These are phyloP conservation scores for Solanum boliviense DNA, from an alignment of 257 asterid genomes.

Conservation along the genomic window DNA sequence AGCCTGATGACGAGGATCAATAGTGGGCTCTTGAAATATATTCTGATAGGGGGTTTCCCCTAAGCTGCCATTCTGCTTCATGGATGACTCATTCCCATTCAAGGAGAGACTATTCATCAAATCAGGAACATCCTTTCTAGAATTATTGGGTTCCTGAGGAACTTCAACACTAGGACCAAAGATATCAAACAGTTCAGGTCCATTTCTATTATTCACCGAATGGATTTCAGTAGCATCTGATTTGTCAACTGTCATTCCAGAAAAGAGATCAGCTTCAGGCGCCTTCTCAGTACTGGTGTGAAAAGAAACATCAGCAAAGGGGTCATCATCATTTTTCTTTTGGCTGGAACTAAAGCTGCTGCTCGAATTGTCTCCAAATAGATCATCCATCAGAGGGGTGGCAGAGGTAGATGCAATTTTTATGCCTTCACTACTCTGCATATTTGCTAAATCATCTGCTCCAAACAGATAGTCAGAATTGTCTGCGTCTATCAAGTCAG, in stretches of 20 bases:
- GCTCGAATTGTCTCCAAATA: constrained; percentile 47
- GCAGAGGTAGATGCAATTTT: constrained; percentile 26
- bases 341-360: constrained; percentile 21
- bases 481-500: constrained; percentile 85
- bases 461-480: constrained; percentile 43
- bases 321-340: constrained; percentile 64
- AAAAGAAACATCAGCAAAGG: constrained; percentile 92
- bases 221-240: constrained; percentile 24
- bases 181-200: constrained; percentile 51
- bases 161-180: constrained; percentile 40
- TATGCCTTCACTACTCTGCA: constrained; percentile 25
- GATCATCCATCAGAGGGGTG: constrained; percentile 57
- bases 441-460: constrained; percentile 25
- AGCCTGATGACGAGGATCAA: constrained; percentile 20
- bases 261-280: constrained; percentile 47
- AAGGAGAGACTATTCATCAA: constrained; percentile 51
- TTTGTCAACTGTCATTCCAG: constrained; percentile 46
- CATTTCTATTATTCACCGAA: constrained; percentile 24
- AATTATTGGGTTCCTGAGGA: constrained; percentile 21
- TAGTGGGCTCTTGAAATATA: constrained; percentile 18
- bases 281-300: constrained; percentile 39
- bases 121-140: constrained; percentile 35
- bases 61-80: constrained; percentile 28
- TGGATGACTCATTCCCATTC: constrained; percentile 32
- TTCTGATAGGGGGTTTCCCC: constrained; percentile 15